Evolutionary conservation across 768 basidiomycete genomes (phyloP).

Genomic region (Agaricus sinodeliciosus): DNA sequence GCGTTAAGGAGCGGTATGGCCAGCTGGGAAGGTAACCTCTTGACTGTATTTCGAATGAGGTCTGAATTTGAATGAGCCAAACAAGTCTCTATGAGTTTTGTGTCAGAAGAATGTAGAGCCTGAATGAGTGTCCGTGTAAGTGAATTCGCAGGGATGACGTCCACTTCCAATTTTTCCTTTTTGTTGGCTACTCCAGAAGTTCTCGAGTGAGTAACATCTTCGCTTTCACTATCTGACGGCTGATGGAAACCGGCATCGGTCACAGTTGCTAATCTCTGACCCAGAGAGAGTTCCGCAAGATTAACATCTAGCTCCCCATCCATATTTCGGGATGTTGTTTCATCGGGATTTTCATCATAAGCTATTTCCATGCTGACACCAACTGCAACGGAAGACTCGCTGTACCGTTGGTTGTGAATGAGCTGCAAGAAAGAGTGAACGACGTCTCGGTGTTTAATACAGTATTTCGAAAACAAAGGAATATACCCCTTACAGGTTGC

Average conservation of each 20-base stretch:
- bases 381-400: conserved; percentile 57
- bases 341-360: conserved; percentile 51
- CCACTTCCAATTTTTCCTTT: conserved; percentile 23
- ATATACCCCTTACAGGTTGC: conserved; percentile 11
- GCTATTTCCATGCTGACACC: conserved; percentile 61
- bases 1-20: conserved; percentile 81
- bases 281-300: conserved; percentile 86
- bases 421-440: conserved; percentile 23
- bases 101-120: conserved; percentile 92
- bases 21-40: conserved; percentile 78
- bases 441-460: not conserved
- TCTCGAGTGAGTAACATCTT: conserved; percentile 17
- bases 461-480: not conserved
- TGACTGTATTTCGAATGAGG: conserved; percentile 83
- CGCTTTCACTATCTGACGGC: conserved; percentile 43
- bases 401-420: conserved; percentile 57
- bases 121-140: conserved; percentile 93
- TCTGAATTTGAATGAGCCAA: conserved; percentile 73
- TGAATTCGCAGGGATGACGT: conserved; percentile 71
- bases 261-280: conserved; percentile 79
- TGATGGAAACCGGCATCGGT: conserved; percentile 41
- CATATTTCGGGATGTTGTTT: conserved; percentile 36
- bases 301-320: conserved; percentile 77
- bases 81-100: conserved; percentile 81
- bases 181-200: conserved; percentile 26